A percentile compares a stretch with the other conserved stretches of the same genome.
Conservation (phyloP, 2,329 filamentous ascomycete species). For the Cercospora canescens region DNA sequence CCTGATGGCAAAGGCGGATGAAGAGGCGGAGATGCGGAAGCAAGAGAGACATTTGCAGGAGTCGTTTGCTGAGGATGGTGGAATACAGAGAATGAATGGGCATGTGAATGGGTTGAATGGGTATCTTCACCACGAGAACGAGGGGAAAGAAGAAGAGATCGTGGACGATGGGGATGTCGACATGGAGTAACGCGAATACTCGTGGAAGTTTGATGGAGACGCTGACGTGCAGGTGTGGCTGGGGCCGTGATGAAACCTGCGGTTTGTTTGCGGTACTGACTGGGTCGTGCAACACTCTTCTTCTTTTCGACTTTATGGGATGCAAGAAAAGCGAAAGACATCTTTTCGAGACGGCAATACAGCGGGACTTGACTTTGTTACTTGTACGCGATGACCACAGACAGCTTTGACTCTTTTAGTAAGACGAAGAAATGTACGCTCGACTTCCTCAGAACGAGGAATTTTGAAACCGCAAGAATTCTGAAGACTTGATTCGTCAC, state of each 20-base stretch:
- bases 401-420: neutral
- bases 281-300: neutral
- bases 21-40: slow-evolving; percentile 8
- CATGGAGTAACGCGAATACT: neutral
- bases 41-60: slow-evolving; percentile 14
- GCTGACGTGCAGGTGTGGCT: neutral
- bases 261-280: neutral
- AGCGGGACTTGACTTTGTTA: neutral
- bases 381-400: neutral
- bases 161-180: slow-evolving; percentile 6
- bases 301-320: neutral
- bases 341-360: neutral
- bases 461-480: neutral
- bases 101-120: slow-evolving; percentile 1
- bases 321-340: neutral
- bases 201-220: neutral
- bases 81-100: slow-evolving; percentile 9
- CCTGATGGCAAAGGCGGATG: slow-evolving; percentile 1
- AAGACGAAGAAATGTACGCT: neutral
- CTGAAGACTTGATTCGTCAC: neutral
- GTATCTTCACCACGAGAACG: neutral
- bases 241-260: neutral
- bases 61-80: slow-evolving; percentile 7
- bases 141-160: neutral
- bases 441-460: neutral